Evolutionary conservation across 1,284 basidiomycete genomes (phyloP), one percentile per base, ranked within the genome.

Genomic region (Apiotrichum sp.): DNA sequence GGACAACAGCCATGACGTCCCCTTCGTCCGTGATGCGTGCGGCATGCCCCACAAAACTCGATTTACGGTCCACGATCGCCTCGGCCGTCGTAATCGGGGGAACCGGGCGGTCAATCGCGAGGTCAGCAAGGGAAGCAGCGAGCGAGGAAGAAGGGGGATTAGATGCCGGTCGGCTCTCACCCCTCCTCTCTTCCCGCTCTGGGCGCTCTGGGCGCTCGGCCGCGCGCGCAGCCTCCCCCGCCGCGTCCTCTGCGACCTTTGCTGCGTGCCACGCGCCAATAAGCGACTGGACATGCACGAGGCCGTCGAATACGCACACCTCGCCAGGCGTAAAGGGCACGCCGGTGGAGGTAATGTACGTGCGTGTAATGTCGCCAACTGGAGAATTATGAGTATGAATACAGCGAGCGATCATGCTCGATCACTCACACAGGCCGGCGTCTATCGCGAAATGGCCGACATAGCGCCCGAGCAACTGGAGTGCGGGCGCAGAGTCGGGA

Each of bases 231-330:
- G 86, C 69, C 56, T 85, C 83, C 0, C 81, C 82, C 0, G 78
- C 81, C 46, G 79, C 81, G 44, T 82, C 83, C 45, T 76, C 77
- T 57, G 77, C 83, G 10, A 88, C 75, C 32, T 80, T 82, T 3
- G 83, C 81, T 55, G 81, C 80, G 65, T 89, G 88, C 90, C 90
- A 93, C 45, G 72, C 68, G 39, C 79, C 77, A 56, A 84, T 86
- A 32, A 80, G 78, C 50, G 87, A 84, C 45, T 87, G 77, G n/a
- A 87, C 83, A 69, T 82, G 84, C 67, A 89, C 86, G 9, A 93
- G 76, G 9, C 91, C 90, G 63, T 95, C 91, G 69, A 93, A 95
- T 13, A 93, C 87, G 66, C 88, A 90, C 11, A 90, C 84, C 1
- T 80, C 81, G 50, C 86, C 89, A 16, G 83, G 77, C 0, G 78